A percentile compares a stretch with the other conserved stretches of the same genome.
Conservation (phyloP, 305 asterid genomes). For the Caryopteris hybrid region DNA sequence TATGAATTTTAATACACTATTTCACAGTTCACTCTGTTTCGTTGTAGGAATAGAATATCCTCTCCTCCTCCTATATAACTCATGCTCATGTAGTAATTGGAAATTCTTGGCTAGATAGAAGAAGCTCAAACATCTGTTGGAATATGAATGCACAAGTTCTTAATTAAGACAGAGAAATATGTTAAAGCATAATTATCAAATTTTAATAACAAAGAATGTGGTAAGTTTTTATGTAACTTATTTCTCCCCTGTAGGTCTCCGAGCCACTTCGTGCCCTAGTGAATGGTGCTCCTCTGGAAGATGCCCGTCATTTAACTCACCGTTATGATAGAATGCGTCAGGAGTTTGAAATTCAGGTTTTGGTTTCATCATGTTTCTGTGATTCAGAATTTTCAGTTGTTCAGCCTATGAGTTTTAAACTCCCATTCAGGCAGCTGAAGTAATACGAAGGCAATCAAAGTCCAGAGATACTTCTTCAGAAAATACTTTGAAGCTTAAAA, state of each 20-base stretch:
- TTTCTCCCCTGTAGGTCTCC: constrained; percentile 47
- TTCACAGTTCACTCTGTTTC: neutral
- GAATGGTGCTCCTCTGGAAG: constrained; percentile 89
- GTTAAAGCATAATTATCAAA: neutral
- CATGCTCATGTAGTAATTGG: neutral
- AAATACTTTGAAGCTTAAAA: constrained; percentile 61
- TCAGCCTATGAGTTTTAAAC: constrained; percentile 4
- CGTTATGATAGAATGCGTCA: constrained; percentile 79
- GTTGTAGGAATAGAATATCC: neutral
- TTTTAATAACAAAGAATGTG: neutral
- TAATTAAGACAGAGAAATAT: neutral
- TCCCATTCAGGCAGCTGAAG: constrained; percentile 74
- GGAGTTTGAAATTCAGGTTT: constrained; percentile 90
- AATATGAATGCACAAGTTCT: neutral
- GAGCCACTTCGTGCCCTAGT: constrained; percentile 70
- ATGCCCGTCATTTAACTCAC: constrained; percentile 91
- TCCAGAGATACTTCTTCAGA: constrained; percentile 75
- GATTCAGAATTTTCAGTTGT: neutral
- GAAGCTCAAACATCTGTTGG: neutral
- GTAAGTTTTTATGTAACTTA: no score
- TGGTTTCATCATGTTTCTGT: neutral
- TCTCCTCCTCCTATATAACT: neutral
- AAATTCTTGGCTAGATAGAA: neutral
- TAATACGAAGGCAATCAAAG: constrained; percentile 78
- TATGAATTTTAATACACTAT: neutral